Conservation (phyloP, 2,329 filamentous ascomycete species). For the Sarocladium oryzae region DNA sequence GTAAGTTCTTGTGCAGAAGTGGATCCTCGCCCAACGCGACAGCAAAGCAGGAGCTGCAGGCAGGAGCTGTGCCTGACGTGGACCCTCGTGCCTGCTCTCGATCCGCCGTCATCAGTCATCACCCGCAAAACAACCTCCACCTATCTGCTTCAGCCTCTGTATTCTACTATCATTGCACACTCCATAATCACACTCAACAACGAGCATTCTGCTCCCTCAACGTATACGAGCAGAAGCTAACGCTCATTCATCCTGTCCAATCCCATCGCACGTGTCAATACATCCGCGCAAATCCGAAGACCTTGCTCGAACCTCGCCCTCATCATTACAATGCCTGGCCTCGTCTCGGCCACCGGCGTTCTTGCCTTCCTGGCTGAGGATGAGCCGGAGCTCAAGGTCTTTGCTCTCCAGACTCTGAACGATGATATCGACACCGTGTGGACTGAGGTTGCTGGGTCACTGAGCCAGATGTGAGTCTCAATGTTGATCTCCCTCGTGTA, state of each 20-base stretch:
- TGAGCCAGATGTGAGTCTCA: conserved; percentile 76
- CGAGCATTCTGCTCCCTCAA: not conserved
- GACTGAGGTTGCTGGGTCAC: conserved; percentile 89
- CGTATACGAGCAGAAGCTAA: not conserved
- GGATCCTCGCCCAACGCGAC: not conserved
- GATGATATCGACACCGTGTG: conserved; percentile 95
- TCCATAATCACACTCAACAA: not conserved
- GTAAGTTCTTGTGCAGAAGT: conserved; percentile 7
- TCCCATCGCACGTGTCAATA: conserved; percentile 7
- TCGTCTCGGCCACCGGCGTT: conserved; percentile 90
- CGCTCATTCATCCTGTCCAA: conserved; percentile 8
- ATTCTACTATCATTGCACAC: not conserved
- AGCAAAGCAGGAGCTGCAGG: conserved; percentile 12
- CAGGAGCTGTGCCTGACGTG: conserved; percentile 39
- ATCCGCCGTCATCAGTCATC: conserved; percentile 16
- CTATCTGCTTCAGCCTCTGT: conserved; percentile 12
- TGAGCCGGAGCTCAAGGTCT: conserved; percentile 88
- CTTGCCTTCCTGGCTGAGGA: conserved; percentile 94
- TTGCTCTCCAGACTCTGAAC: conserved; percentile 91
- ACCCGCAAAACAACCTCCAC: conserved; percentile 12
- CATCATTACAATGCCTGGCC: conserved; percentile 66
- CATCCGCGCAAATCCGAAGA: not conserved
- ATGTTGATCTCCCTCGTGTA: not conserved
- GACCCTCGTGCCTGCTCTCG: conserved; percentile 24
- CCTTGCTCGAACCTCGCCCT: not conserved